Base-by-base conservation (phyloP, 1,284 basidiomycete species). In the Puccinia horiana region DNA sequence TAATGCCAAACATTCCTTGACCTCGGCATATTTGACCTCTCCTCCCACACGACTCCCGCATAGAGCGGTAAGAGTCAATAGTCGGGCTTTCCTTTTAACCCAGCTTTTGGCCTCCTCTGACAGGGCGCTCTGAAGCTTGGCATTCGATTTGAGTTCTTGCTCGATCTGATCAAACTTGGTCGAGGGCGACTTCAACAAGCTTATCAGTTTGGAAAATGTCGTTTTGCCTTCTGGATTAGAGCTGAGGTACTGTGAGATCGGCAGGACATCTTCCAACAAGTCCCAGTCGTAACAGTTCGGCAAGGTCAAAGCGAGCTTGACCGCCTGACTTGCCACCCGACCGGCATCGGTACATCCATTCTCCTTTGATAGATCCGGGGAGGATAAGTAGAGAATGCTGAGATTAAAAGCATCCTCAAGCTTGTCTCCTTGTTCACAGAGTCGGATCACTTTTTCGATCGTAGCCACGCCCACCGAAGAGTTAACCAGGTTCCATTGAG, bases 261-360 rank as follows among this genome's bases (percentile, higher is more conserved):
- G 80, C 18, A 37, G 16, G 44, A 82, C 35, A 29, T 75, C 58
- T 44, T 82, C 80, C 54, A 82, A 69, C 9, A 82, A 37, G 42
- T 82, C 73, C 80, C 80, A 82, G 26, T 75, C 72, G 49, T 82
- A 82, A 29, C 72, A 82, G 26, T 76, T 56, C 2, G 56, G 56
- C 65, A 82, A 76, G 18, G 44, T 54, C 23, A 82, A 52, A 44
- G 73, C 37, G 20, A 82, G 72, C 35, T 76, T 67, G 52, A 82
- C 61, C n/a, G 61, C 52, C 35, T 52, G 63, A 37, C 47, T 47
- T 9, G 73, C 44, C 6, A 82, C 58, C 20, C 49, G 42, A 54
- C 54, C 80, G 54, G 56, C 58, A 40, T 76, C 74, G 37, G 37
- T 3, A 76, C 56, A 61, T 11, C 37, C 26, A 26, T 42, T 20